Evolutionary conservation across 768 basidiomycete genomes (phyloP).

Genomic region (Mycena belliarum): DNA sequence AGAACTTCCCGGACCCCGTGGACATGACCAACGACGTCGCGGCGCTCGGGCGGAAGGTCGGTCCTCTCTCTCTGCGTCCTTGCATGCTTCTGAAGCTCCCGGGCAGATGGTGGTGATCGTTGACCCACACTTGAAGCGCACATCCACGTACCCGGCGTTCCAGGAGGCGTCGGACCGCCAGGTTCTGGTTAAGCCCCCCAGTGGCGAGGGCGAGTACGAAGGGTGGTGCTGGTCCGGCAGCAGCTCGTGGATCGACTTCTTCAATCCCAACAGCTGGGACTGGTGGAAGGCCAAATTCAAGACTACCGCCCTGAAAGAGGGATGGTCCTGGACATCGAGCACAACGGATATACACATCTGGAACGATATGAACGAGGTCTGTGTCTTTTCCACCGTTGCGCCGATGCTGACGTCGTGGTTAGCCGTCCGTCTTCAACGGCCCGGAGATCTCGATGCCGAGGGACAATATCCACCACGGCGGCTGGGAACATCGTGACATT

Average conservation of each 20-base stretch:
- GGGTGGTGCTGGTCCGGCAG: constrained; percentile 99
- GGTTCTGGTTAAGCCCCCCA: constrained; percentile 79
- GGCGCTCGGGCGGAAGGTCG: constrained; percentile 80
- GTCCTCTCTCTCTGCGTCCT: background rate
- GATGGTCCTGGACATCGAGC: constrained; percentile 80
- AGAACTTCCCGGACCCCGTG: constrained; percentile 91
- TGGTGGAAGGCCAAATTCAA: constrained; percentile 92
- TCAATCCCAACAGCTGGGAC: constrained; percentile 86
- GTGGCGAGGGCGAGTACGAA: constrained; percentile 84
- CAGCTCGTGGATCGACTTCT: constrained; percentile 96
- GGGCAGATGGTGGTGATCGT: constrained; percentile 94
- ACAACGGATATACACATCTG: constrained; percentile 88
- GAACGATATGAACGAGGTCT: constrained; percentile 99
- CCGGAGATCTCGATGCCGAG: constrained; percentile 85
- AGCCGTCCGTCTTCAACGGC: constrained; percentile 98
- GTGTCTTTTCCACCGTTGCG: constrained; percentile 6
- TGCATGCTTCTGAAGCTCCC: constrained; percentile 7
- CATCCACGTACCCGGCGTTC: constrained; percentile 78
- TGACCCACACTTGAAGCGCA: constrained; percentile 94
- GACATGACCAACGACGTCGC: constrained; percentile 92
- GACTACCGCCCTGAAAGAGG: constrained; percentile 47
- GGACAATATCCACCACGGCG: constrained; percentile 79
- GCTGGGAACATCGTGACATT: constrained; percentile 97
- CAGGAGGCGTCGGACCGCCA: constrained; percentile 80
- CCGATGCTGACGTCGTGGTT: constrained; percentile 11